These are phyloP conservation scores for Phyllostachys edulis DNA, from an alignment of 176 grass and related monocot species.

Conservation along the genomic window DNA sequence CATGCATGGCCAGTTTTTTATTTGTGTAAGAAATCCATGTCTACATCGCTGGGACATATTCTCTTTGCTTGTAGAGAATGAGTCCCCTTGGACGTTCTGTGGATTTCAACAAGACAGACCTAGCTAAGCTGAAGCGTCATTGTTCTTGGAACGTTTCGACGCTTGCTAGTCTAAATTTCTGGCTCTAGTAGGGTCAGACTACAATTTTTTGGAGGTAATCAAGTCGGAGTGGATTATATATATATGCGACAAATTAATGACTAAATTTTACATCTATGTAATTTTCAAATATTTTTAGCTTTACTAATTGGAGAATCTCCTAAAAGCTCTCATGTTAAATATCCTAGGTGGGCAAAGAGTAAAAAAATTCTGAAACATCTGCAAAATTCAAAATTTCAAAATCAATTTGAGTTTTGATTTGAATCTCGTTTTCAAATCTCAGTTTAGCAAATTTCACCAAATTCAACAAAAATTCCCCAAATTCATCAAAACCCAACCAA, in stretches of 20 bases:
- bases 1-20: neutral
- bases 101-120: neutral
- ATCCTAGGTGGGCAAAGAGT: too few species aligned
- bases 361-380: too few species aligned
- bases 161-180: neutral
- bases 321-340: too few species aligned
- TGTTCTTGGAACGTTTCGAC: neutral
- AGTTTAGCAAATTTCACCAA: too few species aligned
- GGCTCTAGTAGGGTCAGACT: neutral
- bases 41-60: constrained; percentile 19
- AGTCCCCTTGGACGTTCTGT: constrained; percentile 22
- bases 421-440: too few species aligned
- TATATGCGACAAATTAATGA: neutral
- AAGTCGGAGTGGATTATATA: neutral
- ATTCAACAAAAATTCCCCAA: too few species aligned
- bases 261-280: neutral
- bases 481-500: too few species aligned
- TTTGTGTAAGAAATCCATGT: neutral
- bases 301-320: too few species aligned
- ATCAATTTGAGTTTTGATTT: too few species aligned
- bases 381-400: too few species aligned
- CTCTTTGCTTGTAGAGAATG: constrained; percentile 23
- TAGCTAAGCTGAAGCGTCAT: neutral
- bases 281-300: too few species aligned
- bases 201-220: neutral